Evolutionary conservation across 768 basidiomycete species (phyloP).

Genomic region (Suillus subaureus): DNA sequence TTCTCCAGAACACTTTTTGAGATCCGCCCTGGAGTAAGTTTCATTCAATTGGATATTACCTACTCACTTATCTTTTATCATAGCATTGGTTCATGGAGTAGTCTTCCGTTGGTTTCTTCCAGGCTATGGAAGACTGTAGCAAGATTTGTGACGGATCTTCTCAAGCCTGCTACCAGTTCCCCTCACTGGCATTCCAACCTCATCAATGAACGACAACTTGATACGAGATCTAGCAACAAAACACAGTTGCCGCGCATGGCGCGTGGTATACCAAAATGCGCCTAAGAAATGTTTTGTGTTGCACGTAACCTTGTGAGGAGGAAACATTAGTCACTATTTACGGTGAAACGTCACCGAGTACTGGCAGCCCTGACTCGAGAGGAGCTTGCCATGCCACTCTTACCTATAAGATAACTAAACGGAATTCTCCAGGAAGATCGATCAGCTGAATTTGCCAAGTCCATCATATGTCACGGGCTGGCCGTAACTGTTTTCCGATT

Average conservation of each 20-base stretch:
- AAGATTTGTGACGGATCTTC: background rate
- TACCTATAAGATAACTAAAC: background rate
- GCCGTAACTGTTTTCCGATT: background rate
- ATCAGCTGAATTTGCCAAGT: background rate
- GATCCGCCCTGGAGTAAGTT: background rate
- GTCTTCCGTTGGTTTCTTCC: background rate
- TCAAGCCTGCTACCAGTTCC: background rate
- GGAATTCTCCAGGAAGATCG: background rate
- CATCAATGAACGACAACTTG: background rate
- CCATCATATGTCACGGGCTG: background rate
- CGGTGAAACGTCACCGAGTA: background rate
- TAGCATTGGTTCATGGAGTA: background rate
- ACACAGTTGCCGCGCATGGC: background rate
- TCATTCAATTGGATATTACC: background rate
- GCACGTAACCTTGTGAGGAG: background rate
- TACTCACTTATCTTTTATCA: background rate
- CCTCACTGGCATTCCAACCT: background rate
- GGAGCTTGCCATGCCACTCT: background rate
- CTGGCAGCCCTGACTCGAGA: background rate
- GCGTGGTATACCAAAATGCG: background rate
- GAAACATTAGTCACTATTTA: background rate
- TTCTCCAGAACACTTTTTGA: background rate
- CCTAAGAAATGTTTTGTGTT: background rate
- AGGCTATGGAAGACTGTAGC: background rate
- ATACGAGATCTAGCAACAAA: background rate